Evolutionary conservation across 2,329 filamentous ascomycete genomes (phyloP).

Genomic region (Pseudogymnoascus sp.): DNA sequence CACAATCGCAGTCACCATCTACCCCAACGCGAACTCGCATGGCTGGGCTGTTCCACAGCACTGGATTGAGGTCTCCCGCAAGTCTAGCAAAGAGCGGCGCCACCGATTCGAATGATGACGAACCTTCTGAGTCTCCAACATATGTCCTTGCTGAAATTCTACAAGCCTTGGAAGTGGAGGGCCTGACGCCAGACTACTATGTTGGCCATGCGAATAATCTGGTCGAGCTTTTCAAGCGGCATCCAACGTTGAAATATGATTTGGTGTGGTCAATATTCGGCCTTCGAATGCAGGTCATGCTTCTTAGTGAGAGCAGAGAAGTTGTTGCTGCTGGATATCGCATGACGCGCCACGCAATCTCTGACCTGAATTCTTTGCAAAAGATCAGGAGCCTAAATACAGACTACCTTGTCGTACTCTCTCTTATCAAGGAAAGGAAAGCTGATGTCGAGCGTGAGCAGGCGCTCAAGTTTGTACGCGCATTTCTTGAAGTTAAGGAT

Average conservation of each 20-base stretch:
- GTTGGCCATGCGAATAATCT: conserved; percentile 86
- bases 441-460: conserved; percentile 96
- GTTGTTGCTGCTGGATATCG: conserved; percentile 92
- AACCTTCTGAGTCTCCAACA: conserved; percentile 77
- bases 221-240: conserved; percentile 91
- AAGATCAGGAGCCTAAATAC: conserved; percentile 85
- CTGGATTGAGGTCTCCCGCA: conserved; percentile 49
- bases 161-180: conserved; percentile 80
- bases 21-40: conserved; percentile 45
- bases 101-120: conserved; percentile 58
- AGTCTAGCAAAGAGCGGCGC: conserved; percentile 50
- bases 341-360: conserved; percentile 89
- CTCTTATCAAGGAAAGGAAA: conserved; percentile 90
- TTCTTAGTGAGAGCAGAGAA: conserved; percentile 90
- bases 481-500: conserved; percentile 92
- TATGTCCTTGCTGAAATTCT: conserved; percentile 85
- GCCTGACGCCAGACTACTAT: conserved; percentile 89
- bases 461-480: conserved; percentile 89
- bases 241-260: conserved; percentile 93
- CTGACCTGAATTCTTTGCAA: conserved; percentile 80
- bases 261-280: conserved; percentile 95
- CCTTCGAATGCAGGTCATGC: conserved; percentile 87
- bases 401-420: conserved; percentile 86
- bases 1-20: conserved; percentile 36
- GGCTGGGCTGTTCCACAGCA: conserved; percentile 42